Conservation (phyloP, 2,329 filamentous ascomycete species). For the Cladophialophora chaetospira region DNA sequence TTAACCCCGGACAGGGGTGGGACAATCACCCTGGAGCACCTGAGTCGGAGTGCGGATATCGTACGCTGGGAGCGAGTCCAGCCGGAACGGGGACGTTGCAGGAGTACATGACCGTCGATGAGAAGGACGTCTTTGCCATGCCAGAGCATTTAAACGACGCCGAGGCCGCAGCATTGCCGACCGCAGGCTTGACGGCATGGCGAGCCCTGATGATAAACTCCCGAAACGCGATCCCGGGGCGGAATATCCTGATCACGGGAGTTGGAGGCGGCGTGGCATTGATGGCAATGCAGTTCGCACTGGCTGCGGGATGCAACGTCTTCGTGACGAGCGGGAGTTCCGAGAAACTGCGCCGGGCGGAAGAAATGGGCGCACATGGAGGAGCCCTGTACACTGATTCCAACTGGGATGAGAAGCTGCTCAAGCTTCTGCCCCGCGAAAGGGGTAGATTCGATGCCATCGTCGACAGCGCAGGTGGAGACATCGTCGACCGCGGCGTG, state of each 20-base stretch:
- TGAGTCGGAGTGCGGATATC: slow-evolving; percentile 60
- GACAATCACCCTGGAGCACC: slow-evolving; percentile 69
- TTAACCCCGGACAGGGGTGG: slow-evolving; percentile 82
- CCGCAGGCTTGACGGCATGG: slow-evolving; percentile 87
- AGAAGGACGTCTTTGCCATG: slow-evolving; percentile 72
- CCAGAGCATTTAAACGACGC: slow-evolving; percentile 70
- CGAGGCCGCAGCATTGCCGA: slow-evolving; percentile 80
- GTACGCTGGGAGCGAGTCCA: slow-evolving; percentile 58
- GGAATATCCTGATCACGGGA: slow-evolving; percentile 82
- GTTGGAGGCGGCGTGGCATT: slow-evolving; percentile 92
- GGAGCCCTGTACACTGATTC: slow-evolving; percentile 80
- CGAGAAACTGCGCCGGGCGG: slow-evolving; percentile 73
- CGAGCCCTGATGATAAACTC: slow-evolving; percentile 76
- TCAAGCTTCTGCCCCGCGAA: slow-evolving; percentile 58
- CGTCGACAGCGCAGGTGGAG: slow-evolving; percentile 85
- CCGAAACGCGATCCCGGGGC: slow-evolving; percentile 51
- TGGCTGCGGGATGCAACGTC: slow-evolving; percentile 71
- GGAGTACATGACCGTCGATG: slow-evolving; percentile 71
- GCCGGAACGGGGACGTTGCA: slow-evolving; percentile 71
- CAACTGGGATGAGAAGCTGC: slow-evolving; percentile 74
- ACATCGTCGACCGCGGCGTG: slow-evolving; percentile 69
- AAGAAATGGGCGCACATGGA: slow-evolving; percentile 71
- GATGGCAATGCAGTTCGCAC: slow-evolving; percentile 76
- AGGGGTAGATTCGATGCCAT: slow-evolving; percentile 69
- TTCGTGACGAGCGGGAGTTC: slow-evolving; percentile 76